Evolutionary conservation across 352 stramenopile genomes (phyloP), one percentile per base, ranked within the genome.

Genomic region (Phytophthora sansomeana): DNA sequence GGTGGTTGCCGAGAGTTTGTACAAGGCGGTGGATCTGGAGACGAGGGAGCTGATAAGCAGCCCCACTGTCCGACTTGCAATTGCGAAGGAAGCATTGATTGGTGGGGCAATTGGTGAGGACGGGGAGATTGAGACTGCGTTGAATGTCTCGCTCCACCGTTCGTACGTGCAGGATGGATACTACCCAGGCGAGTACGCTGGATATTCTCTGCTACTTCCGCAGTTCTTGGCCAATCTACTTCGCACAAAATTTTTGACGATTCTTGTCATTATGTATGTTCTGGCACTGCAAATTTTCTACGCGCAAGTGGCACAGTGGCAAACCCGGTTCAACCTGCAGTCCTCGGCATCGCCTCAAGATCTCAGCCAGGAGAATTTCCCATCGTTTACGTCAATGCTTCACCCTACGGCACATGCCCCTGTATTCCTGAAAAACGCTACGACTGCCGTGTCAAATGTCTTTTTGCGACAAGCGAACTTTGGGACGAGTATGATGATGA

Each of bases 181-280:
- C 49, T 69, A 87, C 30, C 29, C 61, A 1, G 63, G 78, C 11
- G 83, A 90, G 36, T 88, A 85, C 42, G 60, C 53, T 19, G 52
- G 28, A 6, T 90, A 92, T 57, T 62, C 61, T 8, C 33, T 87
- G 26, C 19, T 79, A 28, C 64, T 91, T 24, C 81, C 85, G 5
- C 69, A 83, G 21, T 74, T 72, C 19, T 50, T 91, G 43, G 74
- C 86, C 29, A 72, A 76, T 19, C 17, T 92, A 19, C 50, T 95
- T 5, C 82, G 86, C 29, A 70, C 73, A 14, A 80, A 63, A 28
- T 75, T 81, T 10, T 48, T 78, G 50, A 72, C 74, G 28, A 30
- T 89, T 4, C 68, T 89, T 17, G 75, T 86, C 39, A 67, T 92
- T 39, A 87, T 94, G 73, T 93, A 83, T 49, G 74, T 74, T 11